Base-by-base conservation (phyloP, 2,329 filamentous ascomycete species). In the Ampelomyces quisqualis region DNA sequence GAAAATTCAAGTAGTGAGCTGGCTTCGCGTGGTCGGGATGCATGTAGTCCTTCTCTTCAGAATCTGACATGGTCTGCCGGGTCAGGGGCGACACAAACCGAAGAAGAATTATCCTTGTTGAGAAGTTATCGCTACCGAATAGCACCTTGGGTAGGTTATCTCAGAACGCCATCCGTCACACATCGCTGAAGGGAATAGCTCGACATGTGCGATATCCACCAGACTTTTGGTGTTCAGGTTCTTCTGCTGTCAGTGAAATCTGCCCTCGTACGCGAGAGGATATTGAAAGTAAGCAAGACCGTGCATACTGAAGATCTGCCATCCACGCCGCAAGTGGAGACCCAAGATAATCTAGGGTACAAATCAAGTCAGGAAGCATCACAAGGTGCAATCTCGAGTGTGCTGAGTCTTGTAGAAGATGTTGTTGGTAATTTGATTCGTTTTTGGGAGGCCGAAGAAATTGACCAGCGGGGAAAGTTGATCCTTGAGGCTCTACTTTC, bases 121-220 rank as follows among this genome's bases (percentile, higher is more conserved):
- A 53, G 50, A 38, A 41, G 77, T 30, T 80, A 77, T 58, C 71
- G 79, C 15, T 71, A 73, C 1, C 72, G 79, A 40, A 73, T 78
- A 27, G 77, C 77, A 3, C 74, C 73, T 15, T 79, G 77, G 76
- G 72, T 75, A 45, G 42, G 61, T 51, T 3, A 1, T 34, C 15
- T 31, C 4, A 28, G 9, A 13, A n/a, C 24, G n/a, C 5, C 19
- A 27, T 45, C 4, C 35, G 15, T 14, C 3, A n/a, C 13, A 10
- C 11, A 21, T 24, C 8, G 15, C 11, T 41, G 18, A 33, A 32
- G 10, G 5, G 2, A 11, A 34, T 31, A 75, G 75, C 71, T 81
- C 3, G 78, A 81, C 51, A 81, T 79, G 59, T 79, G 80, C 36
- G 78, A 81, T 43, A 67, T 70, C 19, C 64, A 74, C 10, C 73